These are phyloP conservation scores for Suhomyces bribrorum DNA, from an alignment of 1,139 yeast species.

Conservation along the genomic window DNA sequence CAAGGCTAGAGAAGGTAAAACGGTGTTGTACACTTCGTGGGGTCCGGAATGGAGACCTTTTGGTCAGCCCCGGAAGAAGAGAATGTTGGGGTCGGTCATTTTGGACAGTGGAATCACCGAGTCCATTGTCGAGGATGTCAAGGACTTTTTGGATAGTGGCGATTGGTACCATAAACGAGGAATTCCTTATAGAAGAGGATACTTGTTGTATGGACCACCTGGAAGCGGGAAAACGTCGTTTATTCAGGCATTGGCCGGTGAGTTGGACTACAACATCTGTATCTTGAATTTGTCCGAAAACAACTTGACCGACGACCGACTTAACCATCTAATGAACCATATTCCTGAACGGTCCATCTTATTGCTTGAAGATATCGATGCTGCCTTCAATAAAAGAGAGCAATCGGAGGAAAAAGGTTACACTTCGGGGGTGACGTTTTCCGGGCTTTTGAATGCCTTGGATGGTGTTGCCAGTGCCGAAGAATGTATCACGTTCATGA, in stretches of 20 bases:
- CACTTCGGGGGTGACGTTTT: conserved; percentile 86
- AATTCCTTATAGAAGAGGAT: conserved; percentile 95
- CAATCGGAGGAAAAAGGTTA: conserved; percentile 78
- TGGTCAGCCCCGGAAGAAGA: conserved; percentile 91
- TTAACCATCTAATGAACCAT: conserved; percentile 94
- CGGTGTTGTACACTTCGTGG: conserved; percentile 91
- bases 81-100: conserved; percentile 82
- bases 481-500: conserved; percentile 95
- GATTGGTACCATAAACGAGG: conserved; percentile 95
- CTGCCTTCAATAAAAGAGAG: conserved; percentile 84
- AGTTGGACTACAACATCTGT: conserved; percentile 92
- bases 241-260: conserved; percentile 96
- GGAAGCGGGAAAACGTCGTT: conserved; percentile 97
- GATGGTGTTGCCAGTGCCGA: conserved; percentile 99
- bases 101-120: conserved; percentile 76
- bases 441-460: conserved; percentile 88
- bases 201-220: conserved; percentile 93
- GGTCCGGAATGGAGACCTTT: conserved; percentile 99
- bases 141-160: conserved; percentile 76
- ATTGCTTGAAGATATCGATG: conserved; percentile 89
- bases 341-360: conserved; percentile 87
- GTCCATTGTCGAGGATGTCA: conserved; percentile 65
- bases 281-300: conserved; percentile 87
- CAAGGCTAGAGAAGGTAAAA: conserved; percentile 85
- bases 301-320: conserved; percentile 88